Percentiles rank a stretch among this genome's conserved stretches.
Evolutionary conservation across 352 stramenopile genomes (phyloP).

Genomic region (Phytophthora megakarya): DNA sequence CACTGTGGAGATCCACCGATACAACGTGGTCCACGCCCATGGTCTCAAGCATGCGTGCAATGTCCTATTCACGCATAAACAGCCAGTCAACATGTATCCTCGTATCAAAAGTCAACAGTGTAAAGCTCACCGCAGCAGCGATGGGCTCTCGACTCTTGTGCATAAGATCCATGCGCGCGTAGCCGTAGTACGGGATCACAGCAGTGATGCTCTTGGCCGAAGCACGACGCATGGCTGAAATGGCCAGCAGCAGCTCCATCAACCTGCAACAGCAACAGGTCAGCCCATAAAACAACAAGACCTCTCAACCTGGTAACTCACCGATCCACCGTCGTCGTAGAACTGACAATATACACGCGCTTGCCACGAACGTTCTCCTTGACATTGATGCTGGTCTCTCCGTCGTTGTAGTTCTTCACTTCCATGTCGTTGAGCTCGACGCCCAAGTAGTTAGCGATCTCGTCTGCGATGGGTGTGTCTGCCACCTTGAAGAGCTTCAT

Average conservation of each 20-base stretch:
- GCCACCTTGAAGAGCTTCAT: constrained; percentile 91
- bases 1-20: constrained; percentile 88
- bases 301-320: constrained; percentile 28
- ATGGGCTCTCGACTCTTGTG: constrained; percentile 84
- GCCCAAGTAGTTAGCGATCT: constrained; percentile 83
- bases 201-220: constrained; percentile 89
- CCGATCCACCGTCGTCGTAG: constrained; percentile 86
- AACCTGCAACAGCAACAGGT: constrained; percentile 45
- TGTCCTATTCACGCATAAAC: constrained; percentile 47
- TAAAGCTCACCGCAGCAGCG: constrained; percentile 58
- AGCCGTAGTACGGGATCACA: constrained; percentile 89
- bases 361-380: constrained; percentile 82
- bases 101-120: background rate
- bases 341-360: constrained; percentile 88
- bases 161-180: constrained; percentile 86
- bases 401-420: constrained; percentile 84
- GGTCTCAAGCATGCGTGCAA: constrained; percentile 89
- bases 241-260: constrained; percentile 86
- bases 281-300: too few species aligned
- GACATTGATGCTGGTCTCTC: constrained; percentile 79
- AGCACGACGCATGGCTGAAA: constrained; percentile 80
- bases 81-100: background rate
- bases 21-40: constrained; percentile 91
- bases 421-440: constrained; percentile 82
- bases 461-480: constrained; percentile 85